These are phyloP conservation scores for Aspergillus awamori DNA, from an alignment of 2,329 filamentous ascomycete genomes.

Conservation along the genomic window DNA sequence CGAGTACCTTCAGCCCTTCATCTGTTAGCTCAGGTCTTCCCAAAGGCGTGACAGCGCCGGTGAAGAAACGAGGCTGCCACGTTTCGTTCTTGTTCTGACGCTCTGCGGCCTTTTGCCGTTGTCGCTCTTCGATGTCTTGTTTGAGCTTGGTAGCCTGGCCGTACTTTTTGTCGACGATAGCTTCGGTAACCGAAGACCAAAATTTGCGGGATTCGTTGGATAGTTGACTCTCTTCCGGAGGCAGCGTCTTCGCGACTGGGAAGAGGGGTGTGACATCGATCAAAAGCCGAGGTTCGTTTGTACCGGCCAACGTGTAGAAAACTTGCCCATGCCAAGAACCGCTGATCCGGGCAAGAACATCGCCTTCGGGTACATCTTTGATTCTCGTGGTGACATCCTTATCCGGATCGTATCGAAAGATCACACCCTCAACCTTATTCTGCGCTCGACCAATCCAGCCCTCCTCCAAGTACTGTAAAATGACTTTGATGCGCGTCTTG, in stretches of 20 bases:
- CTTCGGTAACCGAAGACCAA: slow-evolving; percentile 85
- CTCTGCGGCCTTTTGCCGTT: slow-evolving; percentile 81
- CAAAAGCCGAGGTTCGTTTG: slow-evolving; percentile 65
- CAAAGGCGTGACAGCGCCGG: slow-evolving; percentile 58
- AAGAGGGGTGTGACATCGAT: slow-evolving; percentile 85
- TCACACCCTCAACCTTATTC: slow-evolving; percentile 86
- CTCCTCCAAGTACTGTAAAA: slow-evolving; percentile 90
- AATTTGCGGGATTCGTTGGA: slow-evolving; percentile 86
- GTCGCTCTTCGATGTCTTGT: slow-evolving; percentile 86
- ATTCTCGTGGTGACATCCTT: slow-evolving; percentile 79
- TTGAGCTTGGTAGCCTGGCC: slow-evolving; percentile 82
- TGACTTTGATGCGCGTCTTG: slow-evolving; percentile 88
- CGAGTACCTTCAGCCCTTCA: slow-evolving; percentile 62
- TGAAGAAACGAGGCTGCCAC: slow-evolving; percentile 91
- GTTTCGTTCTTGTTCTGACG: slow-evolving; percentile 69
- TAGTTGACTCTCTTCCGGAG: slow-evolving; percentile 76
- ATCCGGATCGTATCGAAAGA: slow-evolving; percentile 87
- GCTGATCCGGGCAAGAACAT: slow-evolving; percentile 78
- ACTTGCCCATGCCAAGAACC: slow-evolving; percentile 82
- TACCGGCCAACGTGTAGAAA: slow-evolving; percentile 58
- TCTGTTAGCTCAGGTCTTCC: slow-evolving; percentile 66
- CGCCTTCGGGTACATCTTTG: slow-evolving; percentile 82
- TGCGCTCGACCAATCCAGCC: slow-evolving; percentile 91
- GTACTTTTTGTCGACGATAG: slow-evolving; percentile 82
- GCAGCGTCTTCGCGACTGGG: slow-evolving; percentile 76